Evolutionary conservation across 2,329 filamentous ascomycete genomes (phyloP), one percentile per base, ranked within the genome.

Genomic region (Monosporascus sp.): DNA sequence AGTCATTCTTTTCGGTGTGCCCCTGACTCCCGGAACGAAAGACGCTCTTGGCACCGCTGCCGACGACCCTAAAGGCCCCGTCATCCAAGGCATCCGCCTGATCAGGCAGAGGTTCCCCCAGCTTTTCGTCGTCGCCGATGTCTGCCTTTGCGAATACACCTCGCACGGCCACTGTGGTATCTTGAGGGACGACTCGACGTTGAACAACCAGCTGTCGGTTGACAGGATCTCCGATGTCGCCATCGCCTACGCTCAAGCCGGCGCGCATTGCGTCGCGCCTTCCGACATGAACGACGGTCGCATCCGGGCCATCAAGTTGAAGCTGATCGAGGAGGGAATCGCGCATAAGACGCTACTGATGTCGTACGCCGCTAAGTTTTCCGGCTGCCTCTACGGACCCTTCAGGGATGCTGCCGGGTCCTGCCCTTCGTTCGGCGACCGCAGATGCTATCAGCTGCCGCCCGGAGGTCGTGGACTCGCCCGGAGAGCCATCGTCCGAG

Each of bases 281-380:
- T 96, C 90, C 1, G 94, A 99, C 71, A 99, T 99, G 94, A 99
- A 97, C 70, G 94, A 99, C 69, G 94, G 94, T 27, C 88, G 94
- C 59, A 95, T 99, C 65, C 89, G 93, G 54, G 93, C 92, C 56
- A 99, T 99, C 72, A 99, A 99, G 79, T 82, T 97, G 51, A 97
- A 97, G 77, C 79, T 99, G 57, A 97, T 97, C 54, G 93, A 97
- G 71, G 87, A 91, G 54, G 93, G 93, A 51, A 89, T 97, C 62
- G 88, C 92, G 6, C 94, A 99, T 75, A 87, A 88, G 68, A 88
- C 93, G 14, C 82, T 96, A 51, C 80, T 99, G 56, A 97, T 99
- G 94, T 96, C 91, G 5, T 99, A 99, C 73, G 91, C 91, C 15
- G 94, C 94, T 66, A 99, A 99, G 71, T 99, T 99, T 74, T 93